A percentile compares a stretch with the other conserved stretches of the same genome.
Conservation (phyloP, 768 basidiomycete genomes). For the Lactifluus subvellereus region DNA sequence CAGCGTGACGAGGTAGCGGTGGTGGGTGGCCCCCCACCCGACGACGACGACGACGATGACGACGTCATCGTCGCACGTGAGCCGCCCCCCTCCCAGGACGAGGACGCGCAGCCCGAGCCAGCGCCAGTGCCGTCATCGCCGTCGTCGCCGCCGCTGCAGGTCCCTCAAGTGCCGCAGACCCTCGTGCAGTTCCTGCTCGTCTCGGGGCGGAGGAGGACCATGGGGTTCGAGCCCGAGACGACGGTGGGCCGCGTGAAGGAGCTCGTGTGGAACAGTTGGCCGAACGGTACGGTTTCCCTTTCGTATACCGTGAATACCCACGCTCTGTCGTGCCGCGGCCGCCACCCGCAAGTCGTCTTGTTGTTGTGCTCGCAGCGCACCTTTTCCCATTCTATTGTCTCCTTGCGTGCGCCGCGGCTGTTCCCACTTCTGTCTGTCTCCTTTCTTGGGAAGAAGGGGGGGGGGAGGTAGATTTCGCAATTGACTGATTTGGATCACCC, state of each 20-base stretch:
- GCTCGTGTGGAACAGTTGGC: constrained; percentile 80
- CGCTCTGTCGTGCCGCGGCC: background rate
- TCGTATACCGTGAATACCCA: background rate
- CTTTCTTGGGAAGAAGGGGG: background rate
- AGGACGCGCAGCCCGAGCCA: background rate
- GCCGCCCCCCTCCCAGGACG: background rate
- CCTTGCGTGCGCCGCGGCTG: background rate
- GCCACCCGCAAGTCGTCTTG: background rate
- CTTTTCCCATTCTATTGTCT: too few relatives aligned
- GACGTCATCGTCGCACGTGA: background rate
- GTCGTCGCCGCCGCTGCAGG: constrained; percentile 10
- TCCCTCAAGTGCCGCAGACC: constrained; percentile 60
- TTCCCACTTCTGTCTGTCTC: background rate
- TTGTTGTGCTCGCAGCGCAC: too few relatives aligned
- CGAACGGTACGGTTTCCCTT: constrained; percentile 45
- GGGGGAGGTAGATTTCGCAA: background rate
- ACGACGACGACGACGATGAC: background rate
- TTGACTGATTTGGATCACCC: constrained; percentile 11
- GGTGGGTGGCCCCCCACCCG: too few relatives aligned
- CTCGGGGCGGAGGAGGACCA: constrained; percentile 59
- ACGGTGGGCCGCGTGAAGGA: constrained; percentile 77
- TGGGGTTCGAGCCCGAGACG: constrained; percentile 70
- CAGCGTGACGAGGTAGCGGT: constrained; percentile 3
- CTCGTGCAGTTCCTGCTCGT: constrained; percentile 68
- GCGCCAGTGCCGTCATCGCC: too few relatives aligned